Evolutionary conservation across 1,284 basidiomycete species (phyloP), one percentile per base, ranked within the genome.

Genomic region (Naganishia sp.): DNA sequence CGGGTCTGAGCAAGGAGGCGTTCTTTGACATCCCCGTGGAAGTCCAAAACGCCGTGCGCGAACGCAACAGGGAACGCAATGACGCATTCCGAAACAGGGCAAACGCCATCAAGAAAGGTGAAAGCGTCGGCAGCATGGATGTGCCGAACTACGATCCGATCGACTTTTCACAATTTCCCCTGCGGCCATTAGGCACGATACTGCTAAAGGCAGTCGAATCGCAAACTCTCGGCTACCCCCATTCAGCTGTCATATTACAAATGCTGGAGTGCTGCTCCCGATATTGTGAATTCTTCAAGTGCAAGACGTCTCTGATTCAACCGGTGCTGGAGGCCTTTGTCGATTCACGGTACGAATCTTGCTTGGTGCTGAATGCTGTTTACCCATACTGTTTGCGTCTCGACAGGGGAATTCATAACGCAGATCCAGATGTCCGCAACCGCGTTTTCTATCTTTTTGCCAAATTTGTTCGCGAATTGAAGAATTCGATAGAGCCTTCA

Each of bases 231-330:
- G 83, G 84, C 0, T 94, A 90, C 80, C 91, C 92, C 1, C 89
- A 97, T 78, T 88, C 89, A 31, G 85, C 88, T 10, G 95, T 98
- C n/a, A 84, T 87, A 15, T 84, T 97, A 78, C 92, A 95, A 75
- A 96, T 90, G 80, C 98, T 98, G 72, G 96, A 99, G 80, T 91
- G 91, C 25, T 85, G 87, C 10, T 87, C 92, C 16, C 87, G 97
- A 64, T 99, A 99, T 77, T 86, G 88, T 46, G 94, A 98, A 75
- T 98, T 98, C 79, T 99, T 98, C 86, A 93, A 91, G 78, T 87
- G 93, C 43, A 88, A 92, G 69, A 88, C 89, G 75, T 87, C 92
- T 70, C 90, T 88, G 72, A 89, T 98, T 70, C 83, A 90, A 74
- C 89, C 90, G 31, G 87, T 92, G 5, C 82, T 99, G 55, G 88